These are phyloP conservation scores for Colletotrichum orchidophilum DNA, from an alignment of 2,329 filamentous ascomycete genomes.

Conservation along the genomic window DNA sequence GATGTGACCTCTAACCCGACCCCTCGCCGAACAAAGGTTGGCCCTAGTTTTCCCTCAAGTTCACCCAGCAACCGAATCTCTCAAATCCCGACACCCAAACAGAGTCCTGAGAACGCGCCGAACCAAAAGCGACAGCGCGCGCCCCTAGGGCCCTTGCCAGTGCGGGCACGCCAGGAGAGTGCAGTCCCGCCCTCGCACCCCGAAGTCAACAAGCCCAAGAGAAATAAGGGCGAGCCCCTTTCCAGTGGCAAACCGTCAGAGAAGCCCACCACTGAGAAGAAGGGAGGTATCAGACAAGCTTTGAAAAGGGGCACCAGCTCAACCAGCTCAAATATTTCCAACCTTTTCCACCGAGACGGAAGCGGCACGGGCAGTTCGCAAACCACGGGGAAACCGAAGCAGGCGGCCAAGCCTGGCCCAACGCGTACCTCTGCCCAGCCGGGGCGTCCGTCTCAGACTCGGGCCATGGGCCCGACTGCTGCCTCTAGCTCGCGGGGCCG, in stretches of 20 bases:
- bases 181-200: conserved; percentile 36
- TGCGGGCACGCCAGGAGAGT: conserved; percentile 33
- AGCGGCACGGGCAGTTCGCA: conserved; percentile 30
- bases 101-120: conserved; percentile 46
- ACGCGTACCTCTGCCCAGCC: conserved; percentile 6
- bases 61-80: conserved; percentile 28
- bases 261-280: conserved; percentile 52
- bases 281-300: conserved; percentile 57
- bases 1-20: conserved; percentile 2
- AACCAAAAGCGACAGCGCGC: conserved; percentile 59
- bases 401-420: conserved; percentile 34
- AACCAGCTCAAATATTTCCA: conserved; percentile 56
- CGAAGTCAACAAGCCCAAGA: conserved; percentile 43
- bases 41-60: conserved; percentile 8
- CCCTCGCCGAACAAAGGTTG: conserved; percentile 13
- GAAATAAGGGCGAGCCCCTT: conserved; percentile 39
- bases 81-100: conserved; percentile 36
- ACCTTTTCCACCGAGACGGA: conserved; percentile 60
- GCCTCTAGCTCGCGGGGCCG: conserved; percentile 29
- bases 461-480: conserved; percentile 32
- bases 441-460: conserved; percentile 12
- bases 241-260: conserved; percentile 34
- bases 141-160: conserved; percentile 41
- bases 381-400: conserved; percentile 35
- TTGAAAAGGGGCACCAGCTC: conserved; percentile 60